Base-by-base conservation (phyloP, 1,284 basidiomycete species). In the Phenoliferia sp. region DNA sequence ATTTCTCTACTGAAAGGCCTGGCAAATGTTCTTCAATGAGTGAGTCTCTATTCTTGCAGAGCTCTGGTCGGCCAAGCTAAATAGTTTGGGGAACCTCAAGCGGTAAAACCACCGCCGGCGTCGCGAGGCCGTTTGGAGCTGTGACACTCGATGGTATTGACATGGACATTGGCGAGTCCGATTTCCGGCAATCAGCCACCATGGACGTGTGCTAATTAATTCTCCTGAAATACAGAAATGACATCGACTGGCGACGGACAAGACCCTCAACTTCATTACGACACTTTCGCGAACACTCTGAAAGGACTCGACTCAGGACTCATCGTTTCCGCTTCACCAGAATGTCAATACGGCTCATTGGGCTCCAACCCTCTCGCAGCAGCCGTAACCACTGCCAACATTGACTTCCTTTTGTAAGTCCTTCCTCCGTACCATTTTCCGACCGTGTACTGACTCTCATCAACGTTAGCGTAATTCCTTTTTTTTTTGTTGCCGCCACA, bases 21-120 rank as follows among this genome's bases (percentile, higher is more conserved):
- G 54, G 54, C 28, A 56, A 19, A 56, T 56, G 54, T 56, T 56
- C 54, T 56, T 56, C 28, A 56, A 56, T 19, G 54, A 26, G 48
- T 52, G 48, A 19, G 48, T 52, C 9, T 19, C 5, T 26, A 44
- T 12, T 44, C 5, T 19, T 7, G 48, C 5, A 52, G 48, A 19
- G 48, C 5, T 6, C 9, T 7, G 48, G 22, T 52, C 22, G 6
- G 48, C 5, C 48, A 19, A 26, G 17, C 48, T 52, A 26, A 52
- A 19, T 19, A 9, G 19, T 26, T 52, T 6, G 48, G n/a, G n/a
- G n/a, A n/a, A n/a, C 28, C 39, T 22, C 7, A 19, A 52, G 54
- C 12, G 54, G 54, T 12, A 56, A 56, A 31, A 31, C 28, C 28
- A 56, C 54, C 5, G 29, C 54, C 12, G 54, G 54, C 7, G 54